phyloP scores from a whole-genome alignment of 2,329 filamentous ascomycete species.

The Hypomyces rosellus region DNA sequence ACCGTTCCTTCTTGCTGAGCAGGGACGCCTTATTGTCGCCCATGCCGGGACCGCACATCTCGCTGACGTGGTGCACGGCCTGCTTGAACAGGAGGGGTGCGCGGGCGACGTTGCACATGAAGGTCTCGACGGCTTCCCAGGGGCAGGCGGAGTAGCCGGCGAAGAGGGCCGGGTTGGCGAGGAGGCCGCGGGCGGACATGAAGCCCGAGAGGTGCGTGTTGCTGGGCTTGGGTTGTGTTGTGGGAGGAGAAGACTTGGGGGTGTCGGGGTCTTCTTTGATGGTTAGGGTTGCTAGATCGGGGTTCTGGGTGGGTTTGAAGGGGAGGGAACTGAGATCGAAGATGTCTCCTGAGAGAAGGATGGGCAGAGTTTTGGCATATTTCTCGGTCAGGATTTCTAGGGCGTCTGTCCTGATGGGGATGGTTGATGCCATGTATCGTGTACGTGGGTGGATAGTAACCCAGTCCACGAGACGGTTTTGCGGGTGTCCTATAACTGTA shows the following conservation, averaged over 20 bases:
- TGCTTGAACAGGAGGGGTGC: slow-evolving; percentile 58
- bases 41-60: slow-evolving; percentile 59
- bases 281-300: slow-evolving; percentile 27
- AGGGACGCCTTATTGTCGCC: slow-evolving; percentile 45
- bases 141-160: slow-evolving; percentile 50
- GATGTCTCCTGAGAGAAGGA: slow-evolving; percentile 64
- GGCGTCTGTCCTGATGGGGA: slow-evolving; percentile 55
- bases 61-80: slow-evolving; percentile 57
- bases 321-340: slow-evolving; percentile 50
- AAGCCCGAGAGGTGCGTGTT: slow-evolving; percentile 53
- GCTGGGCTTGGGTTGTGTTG: slow-evolving; percentile 20
- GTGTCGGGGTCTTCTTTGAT: slow-evolving; percentile 14
- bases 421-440: slow-evolving; percentile 52
- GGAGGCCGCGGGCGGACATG: slow-evolving; percentile 63
- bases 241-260: neutral
- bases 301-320: slow-evolving; percentile 26
- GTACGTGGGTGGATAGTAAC: slow-evolving; percentile 65
- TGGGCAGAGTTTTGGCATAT: slow-evolving; percentile 49
- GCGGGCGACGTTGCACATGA: slow-evolving; percentile 52
- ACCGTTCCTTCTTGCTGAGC: slow-evolving; percentile 51
- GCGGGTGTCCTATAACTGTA: slow-evolving; percentile 50
- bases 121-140: slow-evolving; percentile 56
- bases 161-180: slow-evolving; percentile 63
- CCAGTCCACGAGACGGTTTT: slow-evolving; percentile 54
- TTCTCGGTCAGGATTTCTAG: slow-evolving; percentile 49